phyloP scores from a whole-genome alignment of 768 basidiomycete species.

The Ephemerocybe angulata region DNA sequence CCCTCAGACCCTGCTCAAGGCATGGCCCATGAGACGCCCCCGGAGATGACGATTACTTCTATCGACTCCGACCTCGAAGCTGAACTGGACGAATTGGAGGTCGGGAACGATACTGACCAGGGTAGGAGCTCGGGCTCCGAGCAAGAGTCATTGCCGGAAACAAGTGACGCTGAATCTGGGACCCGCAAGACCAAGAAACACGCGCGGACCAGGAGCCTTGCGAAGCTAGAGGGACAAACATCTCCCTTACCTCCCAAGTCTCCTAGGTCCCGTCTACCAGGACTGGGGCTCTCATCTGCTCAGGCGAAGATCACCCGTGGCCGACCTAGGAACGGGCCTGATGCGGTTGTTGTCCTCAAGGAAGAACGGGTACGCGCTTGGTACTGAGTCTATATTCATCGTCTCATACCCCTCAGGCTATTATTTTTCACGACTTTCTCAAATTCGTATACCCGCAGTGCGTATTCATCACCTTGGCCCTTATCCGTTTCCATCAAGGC shows the following conservation, averaged over 20 bases:
- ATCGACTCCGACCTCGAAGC: conserved; percentile 49
- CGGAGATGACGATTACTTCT: conserved; percentile 60
- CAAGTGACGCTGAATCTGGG: conserved; percentile 33
- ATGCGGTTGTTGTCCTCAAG: conserved; percentile 84
- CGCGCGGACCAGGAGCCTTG: conserved; percentile 51
- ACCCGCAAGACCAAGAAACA: conserved; percentile 23
- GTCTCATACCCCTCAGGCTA: conserved; percentile 45
- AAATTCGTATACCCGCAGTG: conserved; percentile 94
- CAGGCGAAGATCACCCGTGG: conserved; percentile 41
- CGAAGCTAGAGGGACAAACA: conserved; percentile 51
- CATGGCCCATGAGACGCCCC: conserved; percentile 35
- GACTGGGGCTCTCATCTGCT: conserved; percentile 24
- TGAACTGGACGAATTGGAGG: conserved; percentile 44
- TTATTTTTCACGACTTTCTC: conserved; percentile 89
- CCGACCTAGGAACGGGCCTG: conserved; percentile 47
- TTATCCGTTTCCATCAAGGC: neutral
- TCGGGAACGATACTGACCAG: conserved; percentile 34
- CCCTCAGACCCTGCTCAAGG: conserved; percentile 54
- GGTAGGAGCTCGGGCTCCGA: conserved; percentile 27
- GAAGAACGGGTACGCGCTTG: conserved; percentile 68
- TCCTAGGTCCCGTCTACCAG: conserved; percentile 6
- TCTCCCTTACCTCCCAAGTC: conserved; percentile 5
- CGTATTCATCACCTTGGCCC: conserved; percentile 21
- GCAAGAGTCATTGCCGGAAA: too few relatives aligned
- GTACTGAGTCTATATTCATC: neutral